Base-by-base conservation (phyloP, 495 filamentous ascomycete species). In the Ramalina intermedia region DNA sequence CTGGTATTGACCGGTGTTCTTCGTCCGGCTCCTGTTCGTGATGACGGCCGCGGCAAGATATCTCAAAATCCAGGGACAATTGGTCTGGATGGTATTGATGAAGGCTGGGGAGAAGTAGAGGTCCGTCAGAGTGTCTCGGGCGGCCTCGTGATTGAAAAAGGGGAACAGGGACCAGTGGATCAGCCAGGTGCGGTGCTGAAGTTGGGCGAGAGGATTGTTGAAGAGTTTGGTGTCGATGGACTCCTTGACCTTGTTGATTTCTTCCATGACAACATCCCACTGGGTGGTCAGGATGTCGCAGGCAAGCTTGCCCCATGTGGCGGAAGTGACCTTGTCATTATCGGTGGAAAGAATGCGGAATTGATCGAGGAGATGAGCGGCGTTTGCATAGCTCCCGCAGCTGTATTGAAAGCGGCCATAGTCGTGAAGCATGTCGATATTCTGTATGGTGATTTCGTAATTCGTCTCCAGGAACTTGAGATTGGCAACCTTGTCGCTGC, bases 1-100 rank as follows among this genome's bases (percentile, higher is more conserved):
- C 71, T 95, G 90, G 69, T 98, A 93, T 51, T 82, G 73, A 56
- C 82, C 83, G 37, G 75, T 78, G 61, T 69, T 73, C 69, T 93
- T 89, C 3, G 76, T 81, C 43, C 87, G 80, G 69, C 73, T 85
- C 47, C 91, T 82, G 73, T 89, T 90, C 46, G 89, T 96, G 68
- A 96, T 94, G 53, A 98, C 91, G 45, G 93, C 88, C 16, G 89
- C 89, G 48, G 87, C 79, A 29, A 98, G 77, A 69, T 96, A 98
- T 49, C 91, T 82, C 53, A 98, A 74, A 50, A 96, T 84, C 93
- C 93, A 96, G 4, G 91, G 87, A 70, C 90, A 94, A 66, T 79
- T 82, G 51, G 93, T 94, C 71, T 98, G 91, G 63, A 98, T 96
- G 56, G 89, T 94, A 76, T 96, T 96, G 75, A 98, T 96, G 73